Evolutionary conservation across 2,329 filamentous ascomycete species (phyloP).

Genomic region (Hypoxylon sp.): DNA sequence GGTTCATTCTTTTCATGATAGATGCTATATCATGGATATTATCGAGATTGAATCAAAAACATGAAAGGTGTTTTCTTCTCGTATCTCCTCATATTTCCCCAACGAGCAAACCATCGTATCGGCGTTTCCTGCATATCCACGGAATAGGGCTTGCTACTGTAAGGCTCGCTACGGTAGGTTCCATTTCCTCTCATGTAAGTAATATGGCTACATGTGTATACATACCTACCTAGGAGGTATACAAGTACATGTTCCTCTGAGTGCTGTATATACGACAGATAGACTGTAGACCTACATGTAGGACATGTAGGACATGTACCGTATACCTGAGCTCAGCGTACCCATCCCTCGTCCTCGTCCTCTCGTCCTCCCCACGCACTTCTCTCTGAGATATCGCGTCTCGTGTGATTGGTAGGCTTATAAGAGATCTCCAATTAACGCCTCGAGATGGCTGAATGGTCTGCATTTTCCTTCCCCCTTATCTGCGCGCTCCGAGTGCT

Average conservation of each 20-base stretch:
- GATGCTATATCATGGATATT: background rate
- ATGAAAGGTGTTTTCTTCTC: too few relatives aligned
- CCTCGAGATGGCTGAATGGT: slow-evolving; percentile 24
- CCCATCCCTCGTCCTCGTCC: slow-evolving; percentile 3
- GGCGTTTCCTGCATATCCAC: too few relatives aligned
- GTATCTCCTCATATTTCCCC: background rate
- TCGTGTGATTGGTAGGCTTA: slow-evolving; percentile 23
- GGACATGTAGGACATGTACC: too few relatives aligned
- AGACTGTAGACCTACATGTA: too few relatives aligned
- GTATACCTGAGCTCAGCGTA: too few relatives aligned
- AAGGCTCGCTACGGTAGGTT: background rate
- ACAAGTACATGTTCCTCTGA: too few relatives aligned
- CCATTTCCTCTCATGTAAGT: background rate
- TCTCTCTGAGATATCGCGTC: slow-evolving; percentile 16
- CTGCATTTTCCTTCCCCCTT: slow-evolving; percentile 34
- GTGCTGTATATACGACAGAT: too few relatives aligned
- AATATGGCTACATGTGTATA: too few relatives aligned
- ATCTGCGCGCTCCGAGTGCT: slow-evolving; percentile 33
- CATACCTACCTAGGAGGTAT: too few relatives aligned
- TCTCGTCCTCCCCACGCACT: background rate
- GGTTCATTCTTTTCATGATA: too few relatives aligned
- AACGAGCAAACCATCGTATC: background rate
- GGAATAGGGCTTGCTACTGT: too few relatives aligned
- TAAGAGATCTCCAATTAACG: slow-evolving; percentile 22
- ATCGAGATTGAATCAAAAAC: background rate